Percentiles rank a stretch among this genome's conserved stretches.
These are phyloP conservation scores for Bremia lactucae DNA, from an alignment of 352 stramenopile genomes.

Conservation along the genomic window DNA sequence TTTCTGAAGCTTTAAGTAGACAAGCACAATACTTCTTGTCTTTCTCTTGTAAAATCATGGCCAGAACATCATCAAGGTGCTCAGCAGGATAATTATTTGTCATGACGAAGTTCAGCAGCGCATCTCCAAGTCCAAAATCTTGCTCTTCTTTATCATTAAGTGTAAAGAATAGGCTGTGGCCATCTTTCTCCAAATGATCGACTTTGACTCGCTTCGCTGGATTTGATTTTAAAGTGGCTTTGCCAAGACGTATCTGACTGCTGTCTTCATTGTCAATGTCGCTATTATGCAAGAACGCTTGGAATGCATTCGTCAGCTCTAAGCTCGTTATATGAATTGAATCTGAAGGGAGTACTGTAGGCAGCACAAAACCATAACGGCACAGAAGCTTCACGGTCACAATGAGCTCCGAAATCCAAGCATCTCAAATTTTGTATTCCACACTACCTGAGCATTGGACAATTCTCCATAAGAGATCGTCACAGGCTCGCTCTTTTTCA, in stretches of 20 bases:
- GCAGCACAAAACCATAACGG: slow-evolving; percentile 59
- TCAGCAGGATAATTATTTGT: slow-evolving; percentile 39
- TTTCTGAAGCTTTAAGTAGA: slow-evolving; percentile 18
- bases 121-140: slow-evolving; percentile 57
- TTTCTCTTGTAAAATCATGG: slow-evolving; percentile 43
- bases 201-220: slow-evolving; percentile 41
- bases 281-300: slow-evolving; percentile 16
- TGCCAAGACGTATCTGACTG: no score
- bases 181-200: slow-evolving; percentile 13
- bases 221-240: slow-evolving; percentile 20
- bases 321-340: slow-evolving; percentile 41
- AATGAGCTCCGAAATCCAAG: no score
- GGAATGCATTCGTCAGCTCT: slow-evolving; percentile 32
- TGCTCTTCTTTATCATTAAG: slow-evolving; percentile 34
- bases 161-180: slow-evolving; percentile 34
- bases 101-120: slow-evolving; percentile 54
- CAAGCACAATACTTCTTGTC: slow-evolving; percentile 54
- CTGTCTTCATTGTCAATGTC: slow-evolving; percentile 15
- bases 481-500: slow-evolving; percentile 34
- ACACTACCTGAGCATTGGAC: slow-evolving; percentile 53
- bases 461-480: slow-evolving; percentile 67
- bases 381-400: slow-evolving; percentile 37
- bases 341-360: slow-evolving; percentile 26
- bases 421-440: background rate
- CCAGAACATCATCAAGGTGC: slow-evolving; percentile 52